Percentiles rank a stretch among this genome's conserved stretches.
phyloP scores from a whole-genome alignment of 2,329 filamentous ascomycete genomes.

The Colletotrichum spaethianum region DNA sequence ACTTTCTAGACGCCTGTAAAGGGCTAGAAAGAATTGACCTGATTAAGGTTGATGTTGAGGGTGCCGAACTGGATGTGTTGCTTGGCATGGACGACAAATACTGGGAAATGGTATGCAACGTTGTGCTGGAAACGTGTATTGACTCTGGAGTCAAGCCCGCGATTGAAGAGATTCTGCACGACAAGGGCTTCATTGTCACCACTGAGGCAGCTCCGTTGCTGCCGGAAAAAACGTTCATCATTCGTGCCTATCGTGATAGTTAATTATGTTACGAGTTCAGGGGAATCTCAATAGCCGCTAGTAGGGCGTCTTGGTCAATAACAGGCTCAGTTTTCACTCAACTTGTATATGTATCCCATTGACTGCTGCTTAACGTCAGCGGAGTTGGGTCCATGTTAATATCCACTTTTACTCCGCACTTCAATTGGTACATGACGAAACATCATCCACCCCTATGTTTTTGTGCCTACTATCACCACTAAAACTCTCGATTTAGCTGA shows the following conservation, averaged over 20 bases:
- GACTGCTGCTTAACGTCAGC: no score
- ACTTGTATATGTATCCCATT: no score
- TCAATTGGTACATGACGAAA: no score
- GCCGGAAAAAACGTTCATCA: slow-evolving; percentile 25
- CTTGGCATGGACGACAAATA: slow-evolving; percentile 44
- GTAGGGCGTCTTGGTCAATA: no score
- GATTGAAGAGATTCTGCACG: slow-evolving; percentile 41
- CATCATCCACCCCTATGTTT: no score
- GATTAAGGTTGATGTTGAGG: slow-evolving; percentile 49
- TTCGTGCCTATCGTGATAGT: slow-evolving; percentile 17
- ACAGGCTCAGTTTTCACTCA: no score
- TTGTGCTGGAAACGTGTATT: slow-evolving; percentile 44
- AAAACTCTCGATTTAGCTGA: no score
- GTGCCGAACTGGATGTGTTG: slow-evolving; percentile 45
- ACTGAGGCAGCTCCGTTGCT: slow-evolving; percentile 36
- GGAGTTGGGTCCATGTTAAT: no score
- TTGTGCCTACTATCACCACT: no score
- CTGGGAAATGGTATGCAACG: slow-evolving; percentile 43
- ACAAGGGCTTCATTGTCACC: slow-evolving; percentile 43
- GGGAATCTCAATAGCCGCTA: background rate
- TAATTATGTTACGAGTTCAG: background rate
- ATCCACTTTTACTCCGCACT: no score
- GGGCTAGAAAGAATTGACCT: slow-evolving; percentile 44
- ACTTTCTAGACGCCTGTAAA: slow-evolving; percentile 35
- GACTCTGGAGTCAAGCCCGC: slow-evolving; percentile 25